These are phyloP conservation scores for Macaranga tanarius DNA, from an alignment of 441 rosid species.

Conservation along the genomic window DNA sequence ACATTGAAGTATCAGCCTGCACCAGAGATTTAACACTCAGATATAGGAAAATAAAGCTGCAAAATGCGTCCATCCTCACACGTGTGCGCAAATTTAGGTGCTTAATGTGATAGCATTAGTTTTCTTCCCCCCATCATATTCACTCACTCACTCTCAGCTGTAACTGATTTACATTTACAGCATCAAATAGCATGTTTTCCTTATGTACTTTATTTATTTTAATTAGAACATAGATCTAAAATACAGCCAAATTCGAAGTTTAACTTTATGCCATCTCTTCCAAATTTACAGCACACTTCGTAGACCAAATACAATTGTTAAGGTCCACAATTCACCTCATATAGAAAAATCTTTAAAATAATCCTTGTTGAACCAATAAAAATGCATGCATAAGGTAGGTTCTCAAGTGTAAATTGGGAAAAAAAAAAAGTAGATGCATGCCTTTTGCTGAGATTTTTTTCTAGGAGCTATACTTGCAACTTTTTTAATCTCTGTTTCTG, in stretches of 20 bases:
- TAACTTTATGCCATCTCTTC: not conserved
- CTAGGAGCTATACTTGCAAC: constrained; percentile 42
- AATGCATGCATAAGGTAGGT: constrained; percentile 6
- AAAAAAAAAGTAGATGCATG: constrained; percentile 15
- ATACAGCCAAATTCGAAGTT: too few relatives aligned
- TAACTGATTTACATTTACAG: not conserved
- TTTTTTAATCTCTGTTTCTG: constrained; percentile 54
- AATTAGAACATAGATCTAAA: too few relatives aligned
- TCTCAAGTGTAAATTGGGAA: not conserved
- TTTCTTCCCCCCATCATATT: too few relatives aligned
- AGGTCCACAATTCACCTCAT: not conserved
- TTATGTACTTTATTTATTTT: too few relatives aligned
- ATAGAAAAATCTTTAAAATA: not conserved
- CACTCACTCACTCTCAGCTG: too few relatives aligned
- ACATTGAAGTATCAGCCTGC: constrained; percentile 70
- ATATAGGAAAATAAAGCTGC: constrained; percentile 13
- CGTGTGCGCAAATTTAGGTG: not conserved
- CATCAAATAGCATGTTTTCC: too few relatives aligned
- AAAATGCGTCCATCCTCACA: not conserved
- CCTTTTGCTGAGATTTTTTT: constrained; percentile 73
- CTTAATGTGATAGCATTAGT: not conserved
- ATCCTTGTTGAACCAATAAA: not conserved
- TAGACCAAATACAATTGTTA: not conserved
- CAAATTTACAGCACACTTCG: not conserved
- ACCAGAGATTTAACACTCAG: constrained; percentile 31